These are phyloP conservation scores for Symbiodinium natans DNA, from an alignment of 73 alveolate species.

Conservation along the genomic window DNA sequence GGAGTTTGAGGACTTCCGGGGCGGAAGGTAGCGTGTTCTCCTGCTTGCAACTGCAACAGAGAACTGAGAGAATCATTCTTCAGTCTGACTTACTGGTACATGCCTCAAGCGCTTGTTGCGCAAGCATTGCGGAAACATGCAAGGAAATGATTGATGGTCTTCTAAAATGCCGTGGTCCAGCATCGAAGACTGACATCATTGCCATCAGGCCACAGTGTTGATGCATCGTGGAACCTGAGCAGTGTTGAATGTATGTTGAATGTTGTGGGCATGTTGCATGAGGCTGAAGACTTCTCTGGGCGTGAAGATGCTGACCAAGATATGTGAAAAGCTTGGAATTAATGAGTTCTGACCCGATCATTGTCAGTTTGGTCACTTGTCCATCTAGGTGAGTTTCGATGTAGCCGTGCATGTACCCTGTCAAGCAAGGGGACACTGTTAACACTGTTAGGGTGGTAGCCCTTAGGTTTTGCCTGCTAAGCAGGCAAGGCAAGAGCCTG, in stretches of 20 bases:
- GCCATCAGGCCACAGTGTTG: slow-evolving; percentile 26
- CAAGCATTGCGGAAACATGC: too few relatives aligned
- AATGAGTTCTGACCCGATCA: neutral
- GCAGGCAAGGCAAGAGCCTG: neutral
- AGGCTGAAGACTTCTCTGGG: slow-evolving; percentile 39
- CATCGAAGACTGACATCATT: slow-evolving; percentile 51
- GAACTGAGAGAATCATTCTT: neutral
- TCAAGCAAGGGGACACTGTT: neutral
- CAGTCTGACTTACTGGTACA: neutral
- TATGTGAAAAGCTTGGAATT: slow-evolving; percentile 50
- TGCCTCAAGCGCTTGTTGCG: neutral
- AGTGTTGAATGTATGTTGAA: neutral
- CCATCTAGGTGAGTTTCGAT: neutral
- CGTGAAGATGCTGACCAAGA: slow-evolving; percentile 29
- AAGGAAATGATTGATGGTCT: slow-evolving; percentile 64
- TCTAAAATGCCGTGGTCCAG: slow-evolving; percentile 55
- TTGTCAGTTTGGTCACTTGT: neutral
- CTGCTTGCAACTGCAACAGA: too few relatives aligned
- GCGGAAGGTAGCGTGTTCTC: neutral
- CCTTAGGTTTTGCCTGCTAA: neutral
- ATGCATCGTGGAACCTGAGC: neutral
- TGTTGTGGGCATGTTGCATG: neutral
- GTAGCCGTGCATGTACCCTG: neutral
- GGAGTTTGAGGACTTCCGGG: slow-evolving; percentile 52
- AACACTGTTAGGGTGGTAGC: neutral